Percentiles rank a stretch among this genome's conserved stretches.
phyloP scores from a whole-genome alignment of 441 rosid species.

The Corymbia calophylla region DNA sequence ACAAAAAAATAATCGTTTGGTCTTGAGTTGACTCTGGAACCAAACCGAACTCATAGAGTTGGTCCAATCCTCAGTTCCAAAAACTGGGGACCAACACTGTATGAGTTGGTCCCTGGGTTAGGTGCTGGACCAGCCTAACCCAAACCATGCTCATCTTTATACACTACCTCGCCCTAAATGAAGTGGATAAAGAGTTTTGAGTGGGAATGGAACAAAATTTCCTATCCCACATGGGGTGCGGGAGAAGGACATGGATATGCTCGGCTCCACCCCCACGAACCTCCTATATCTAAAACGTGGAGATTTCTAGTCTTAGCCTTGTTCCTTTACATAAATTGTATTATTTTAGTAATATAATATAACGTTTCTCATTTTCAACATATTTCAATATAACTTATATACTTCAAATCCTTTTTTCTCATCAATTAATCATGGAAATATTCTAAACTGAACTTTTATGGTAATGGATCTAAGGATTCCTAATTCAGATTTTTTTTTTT shows the following conservation, averaged over 20 bases:
- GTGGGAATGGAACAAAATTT: neutral
- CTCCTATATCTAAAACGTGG: neutral
- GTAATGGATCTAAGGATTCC: neutral
- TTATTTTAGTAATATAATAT: no score
- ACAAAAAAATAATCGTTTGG: no score
- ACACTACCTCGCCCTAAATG: no score
- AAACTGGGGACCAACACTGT: no score
- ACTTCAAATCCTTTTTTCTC: neutral
- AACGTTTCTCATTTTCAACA: neutral
- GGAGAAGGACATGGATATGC: neutral
- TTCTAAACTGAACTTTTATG: neutral
- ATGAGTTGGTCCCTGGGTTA: no score
- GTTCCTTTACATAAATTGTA: neutral
- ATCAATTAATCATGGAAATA: neutral
- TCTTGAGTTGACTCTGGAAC: no score
- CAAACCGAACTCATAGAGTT: no score
- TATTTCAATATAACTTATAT: neutral
- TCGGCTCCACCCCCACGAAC: fast-evolving
- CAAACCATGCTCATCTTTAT: no score
- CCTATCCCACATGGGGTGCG: neutral
- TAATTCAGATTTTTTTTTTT: no score
- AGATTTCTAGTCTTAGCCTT: neutral
- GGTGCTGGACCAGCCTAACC: no score
- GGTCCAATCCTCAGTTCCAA: no score
- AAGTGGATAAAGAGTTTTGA: neutral